Conservation (phyloP, 768 basidiomycete genomes). For the Cystofilobasidium macerans region DNA sequence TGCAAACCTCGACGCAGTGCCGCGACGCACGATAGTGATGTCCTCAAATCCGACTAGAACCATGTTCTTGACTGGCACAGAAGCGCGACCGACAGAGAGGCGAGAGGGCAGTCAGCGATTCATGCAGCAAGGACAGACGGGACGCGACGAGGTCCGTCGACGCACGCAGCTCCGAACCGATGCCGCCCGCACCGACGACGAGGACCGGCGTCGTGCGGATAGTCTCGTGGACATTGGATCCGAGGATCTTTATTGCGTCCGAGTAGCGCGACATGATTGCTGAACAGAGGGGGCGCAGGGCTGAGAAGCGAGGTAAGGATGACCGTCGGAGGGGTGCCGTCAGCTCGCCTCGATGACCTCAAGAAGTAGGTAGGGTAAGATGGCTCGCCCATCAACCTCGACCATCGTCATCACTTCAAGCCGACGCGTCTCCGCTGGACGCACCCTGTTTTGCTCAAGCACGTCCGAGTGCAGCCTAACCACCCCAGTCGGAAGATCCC, state of each 20-base stretch:
- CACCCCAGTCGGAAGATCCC: too few relatives aligned
- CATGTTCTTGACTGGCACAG: slow-evolving; percentile 73
- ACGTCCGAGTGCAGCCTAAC: too few relatives aligned
- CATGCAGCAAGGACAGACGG: neutral
- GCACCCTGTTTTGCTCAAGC: too few relatives aligned
- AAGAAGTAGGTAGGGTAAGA: too few relatives aligned
- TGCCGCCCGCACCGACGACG: slow-evolving; percentile 90
- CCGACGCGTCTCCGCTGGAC: too few relatives aligned
- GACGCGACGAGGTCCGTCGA: slow-evolving; percentile 25
- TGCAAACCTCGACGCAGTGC: neutral
- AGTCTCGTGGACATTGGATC: slow-evolving; percentile 13
- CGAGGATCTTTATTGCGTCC: slow-evolving; percentile 15
- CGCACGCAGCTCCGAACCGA: slow-evolving; percentile 88
- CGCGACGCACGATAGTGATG: slow-evolving; percentile 55
- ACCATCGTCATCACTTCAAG: too few relatives aligned
- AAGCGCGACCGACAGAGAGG: slow-evolving; percentile 15
- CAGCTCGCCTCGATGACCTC: too few relatives aligned
- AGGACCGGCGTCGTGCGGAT: slow-evolving; percentile 44
- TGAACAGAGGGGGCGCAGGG: neutral
- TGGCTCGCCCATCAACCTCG: too few relatives aligned
- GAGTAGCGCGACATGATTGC: slow-evolving; percentile 20
- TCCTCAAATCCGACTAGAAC: slow-evolving; percentile 84
- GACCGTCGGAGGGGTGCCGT: too few relatives aligned
- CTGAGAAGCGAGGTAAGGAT: neutral
- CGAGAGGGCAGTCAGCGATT: neutral